Evolutionary conservation across 1,284 basidiomycete genomes (phyloP), one percentile per base, ranked within the genome.

Genomic region (Trametes polyzona): DNA sequence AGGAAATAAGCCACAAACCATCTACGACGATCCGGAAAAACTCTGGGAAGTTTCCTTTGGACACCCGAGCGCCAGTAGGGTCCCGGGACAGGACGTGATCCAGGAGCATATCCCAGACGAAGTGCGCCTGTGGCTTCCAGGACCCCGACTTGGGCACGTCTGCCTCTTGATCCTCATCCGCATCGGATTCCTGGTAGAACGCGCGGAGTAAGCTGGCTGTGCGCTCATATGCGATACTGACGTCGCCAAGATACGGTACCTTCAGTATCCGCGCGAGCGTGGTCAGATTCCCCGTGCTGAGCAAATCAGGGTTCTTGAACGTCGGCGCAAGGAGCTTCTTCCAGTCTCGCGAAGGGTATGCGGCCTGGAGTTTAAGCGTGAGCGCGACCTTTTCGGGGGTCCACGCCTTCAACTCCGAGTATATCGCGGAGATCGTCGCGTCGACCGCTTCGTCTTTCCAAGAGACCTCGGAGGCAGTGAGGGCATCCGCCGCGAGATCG

Each of bases 101-200:
- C 35, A 98, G 76, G 55, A 98, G 84, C 54, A 87, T 75, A 64
- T 90, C 86, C 96, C 96, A 98, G 24, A 91, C 92, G 69, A 93
- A 96, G 69, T 98, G 96, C 29, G 96, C 79, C 67, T 96, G 90
- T 51, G 95, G 87, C 69, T 93, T 96, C 93, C 93, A 97, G 1
- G 83, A 78, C 16, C 89, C 88, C 10, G 76, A 72, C 65, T 83
- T 83, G 24, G 76, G 62, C 17, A 72, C 61, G 62, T 78, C 74
- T 29, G 59, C 35, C 50, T 70, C 68, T 44, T 79, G 79, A 9
- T 82, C 82, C 10, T 84, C 83, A 41, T 88, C 85, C 26, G 76
- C 69, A n/a, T 76, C 74, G 10, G 82, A 80, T 71, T 87, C 88
- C 87, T 87, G 62, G 30, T 44, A 14, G 47, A 58, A 57, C 27